Evolutionary conservation across 2,329 filamentous ascomycete species (phyloP).

Genomic region (Ceratocystis variospora): DNA sequence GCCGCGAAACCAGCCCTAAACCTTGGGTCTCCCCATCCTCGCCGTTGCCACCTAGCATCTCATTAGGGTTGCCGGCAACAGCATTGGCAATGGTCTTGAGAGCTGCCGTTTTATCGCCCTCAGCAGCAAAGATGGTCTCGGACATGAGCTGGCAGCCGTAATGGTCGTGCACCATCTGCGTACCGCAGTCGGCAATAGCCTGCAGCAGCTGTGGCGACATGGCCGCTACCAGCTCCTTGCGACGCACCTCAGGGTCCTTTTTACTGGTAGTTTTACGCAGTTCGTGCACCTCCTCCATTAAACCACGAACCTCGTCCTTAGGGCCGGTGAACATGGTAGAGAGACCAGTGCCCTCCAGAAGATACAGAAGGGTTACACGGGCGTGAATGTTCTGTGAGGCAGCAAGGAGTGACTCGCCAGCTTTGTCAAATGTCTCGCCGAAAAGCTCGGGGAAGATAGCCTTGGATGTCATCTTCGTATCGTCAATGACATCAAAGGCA

Average conservation of each 20-base stretch:
- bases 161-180: slow-evolving; percentile 55
- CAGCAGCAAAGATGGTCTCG: slow-evolving; percentile 64
- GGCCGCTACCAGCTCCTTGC: slow-evolving; percentile 59
- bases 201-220: slow-evolving; percentile 63
- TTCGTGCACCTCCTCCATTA: slow-evolving; percentile 59
- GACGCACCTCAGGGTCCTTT: slow-evolving; percentile 67
- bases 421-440: slow-evolving; percentile 51
- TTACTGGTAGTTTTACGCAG: slow-evolving; percentile 79
- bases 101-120: slow-evolving; percentile 63
- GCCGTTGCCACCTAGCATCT: slow-evolving; percentile 24
- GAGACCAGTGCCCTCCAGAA: slow-evolving; percentile 54
- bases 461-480: slow-evolving; percentile 79
- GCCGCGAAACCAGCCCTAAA: slow-evolving; percentile 24
- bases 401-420: slow-evolving; percentile 49
- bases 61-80: slow-evolving; percentile 42
- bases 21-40: slow-evolving; percentile 29
- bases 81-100: slow-evolving; percentile 55
- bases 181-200: slow-evolving; percentile 54
- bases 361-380: slow-evolving; percentile 60
- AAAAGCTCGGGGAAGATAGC: slow-evolving; percentile 77
- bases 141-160: slow-evolving; percentile 80
- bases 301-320: slow-evolving; percentile 44
- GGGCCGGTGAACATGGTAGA: slow-evolving; percentile 49
- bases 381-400: slow-evolving; percentile 52
- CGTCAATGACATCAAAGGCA: slow-evolving; percentile 83